Base-by-base conservation (phyloP, 2,329 filamentous ascomycete genomes). In the Colletotrichum abscissum region DNA sequence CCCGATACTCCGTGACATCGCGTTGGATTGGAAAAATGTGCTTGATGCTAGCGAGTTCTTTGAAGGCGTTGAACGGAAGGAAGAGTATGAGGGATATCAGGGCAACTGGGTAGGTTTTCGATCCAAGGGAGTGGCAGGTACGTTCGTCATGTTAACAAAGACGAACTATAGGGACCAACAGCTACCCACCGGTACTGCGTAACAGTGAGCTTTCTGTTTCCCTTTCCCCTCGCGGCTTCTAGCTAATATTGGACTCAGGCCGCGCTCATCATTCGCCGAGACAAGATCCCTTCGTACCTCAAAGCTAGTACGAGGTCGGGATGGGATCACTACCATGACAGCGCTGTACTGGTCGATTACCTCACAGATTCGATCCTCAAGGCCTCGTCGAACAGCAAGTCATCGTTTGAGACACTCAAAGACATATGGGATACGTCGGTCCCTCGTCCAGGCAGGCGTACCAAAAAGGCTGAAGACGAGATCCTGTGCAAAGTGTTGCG, bases 1-100 rank as follows among this genome's bases (percentile, higher is more conserved):
- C 4, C 38, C 69, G 3, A 67, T 82, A 3, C 24, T 71, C 1
- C 33, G 74, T 24, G 22, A 63, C 5, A 12, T 80, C 2, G 0
- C 24, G 0, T 60, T 82, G 38, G 49, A 78, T 0, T 59, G 77
- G 16, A 54, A 76, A 0, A 60, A 76, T 8, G 60, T 82, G 7
- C 74, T 82, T 12, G 62, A 79, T 12, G 54, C 76, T 5, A 49
- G 68, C 6, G 35, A 74, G 7, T 67, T 68, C 22, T 82, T 81
- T 58, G 73, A 73, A 0, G 69, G 69, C 6, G 7, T 76, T 1
- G 55, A 68, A 0, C 72, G 72, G 0, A 70, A 78, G 12, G 78
- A 80, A 59, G 70, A 78, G 0, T 80, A 80, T 38, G 73, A 78
- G 64, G 76, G 77, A 7, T 81, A 75, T 26, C 78, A 75, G 75